Evolutionary conservation across 2,329 filamentous ascomycete species (phyloP).

Genomic region (Aspergillus terreus): DNA sequence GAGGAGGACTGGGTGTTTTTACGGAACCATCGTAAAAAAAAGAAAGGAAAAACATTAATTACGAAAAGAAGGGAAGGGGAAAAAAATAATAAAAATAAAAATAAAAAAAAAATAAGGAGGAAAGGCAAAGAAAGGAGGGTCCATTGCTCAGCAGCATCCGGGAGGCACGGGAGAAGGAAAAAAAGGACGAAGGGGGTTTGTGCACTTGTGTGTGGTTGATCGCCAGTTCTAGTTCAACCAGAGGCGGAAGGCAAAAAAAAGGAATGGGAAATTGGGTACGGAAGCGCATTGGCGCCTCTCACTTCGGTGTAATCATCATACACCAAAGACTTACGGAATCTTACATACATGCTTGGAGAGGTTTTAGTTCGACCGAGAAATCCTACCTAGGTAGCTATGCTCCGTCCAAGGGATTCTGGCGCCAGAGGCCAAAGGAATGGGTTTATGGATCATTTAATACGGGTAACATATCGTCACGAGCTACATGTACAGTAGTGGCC

Average conservation of each 20-base stretch:
- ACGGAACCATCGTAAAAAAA: not conserved
- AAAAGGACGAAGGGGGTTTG: conserved; percentile 18
- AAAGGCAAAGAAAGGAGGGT: conserved; percentile 12
- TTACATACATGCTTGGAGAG: not conserved
- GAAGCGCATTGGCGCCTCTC: conserved; percentile 5
- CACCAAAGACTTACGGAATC: not conserved
- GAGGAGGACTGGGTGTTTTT: not conserved
- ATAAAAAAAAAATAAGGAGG: conserved; percentile 4
- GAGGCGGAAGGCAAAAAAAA: conserved; percentile 18
- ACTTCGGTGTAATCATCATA: conserved; percentile 7
- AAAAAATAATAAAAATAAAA: too few relatives aligned
- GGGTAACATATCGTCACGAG: too few relatives aligned
- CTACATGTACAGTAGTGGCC: too few relatives aligned
- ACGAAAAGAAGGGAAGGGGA: not conserved
- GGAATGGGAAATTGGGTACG: conserved; percentile 23
- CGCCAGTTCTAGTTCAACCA: conserved; percentile 21
- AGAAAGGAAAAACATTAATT: not conserved
- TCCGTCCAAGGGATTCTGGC: too few relatives aligned
- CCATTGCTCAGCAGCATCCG: conserved; percentile 20
- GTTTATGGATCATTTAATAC: too few relatives aligned
- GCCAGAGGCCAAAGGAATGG: too few relatives aligned
- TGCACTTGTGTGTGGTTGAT: conserved; percentile 27
- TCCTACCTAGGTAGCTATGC: not conserved
- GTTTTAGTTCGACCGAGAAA: conserved; percentile 1
- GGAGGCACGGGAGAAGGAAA: conserved; percentile 14